A percentile compares a stretch with the other conserved stretches of the same genome.
Conservation (phyloP, 2,329 filamentous ascomycete species). For the Lachnellula cervina region DNA sequence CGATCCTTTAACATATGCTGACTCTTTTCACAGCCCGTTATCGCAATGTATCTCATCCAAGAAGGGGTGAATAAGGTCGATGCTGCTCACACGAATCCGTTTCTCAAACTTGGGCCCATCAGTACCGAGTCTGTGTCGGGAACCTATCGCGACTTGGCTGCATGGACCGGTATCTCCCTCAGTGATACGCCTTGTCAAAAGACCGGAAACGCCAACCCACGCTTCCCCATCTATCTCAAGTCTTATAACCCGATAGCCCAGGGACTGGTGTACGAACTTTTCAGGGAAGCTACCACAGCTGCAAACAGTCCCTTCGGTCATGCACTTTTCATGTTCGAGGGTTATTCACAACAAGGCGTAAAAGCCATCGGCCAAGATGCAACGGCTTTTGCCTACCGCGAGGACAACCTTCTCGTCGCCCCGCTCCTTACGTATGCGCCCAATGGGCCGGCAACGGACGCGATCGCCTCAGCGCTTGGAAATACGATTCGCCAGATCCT, state of each 20-base stretch:
- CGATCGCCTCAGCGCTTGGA: conserved; percentile 33
- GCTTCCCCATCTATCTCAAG: conserved; percentile 23
- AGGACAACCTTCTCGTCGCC: conserved; percentile 39
- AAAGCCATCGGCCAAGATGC: conserved; percentile 32
- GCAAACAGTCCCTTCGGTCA: conserved; percentile 29
- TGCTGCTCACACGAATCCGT: conserved; percentile 38
- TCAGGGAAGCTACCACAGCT: conserved; percentile 26
- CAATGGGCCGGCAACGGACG: conserved; percentile 31
- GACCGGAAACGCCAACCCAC: conserved; percentile 13
- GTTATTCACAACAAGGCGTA: conserved; percentile 45
- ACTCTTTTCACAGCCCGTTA: conserved; percentile 32
- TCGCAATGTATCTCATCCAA: conserved; percentile 40
- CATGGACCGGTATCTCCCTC: conserved; percentile 39
- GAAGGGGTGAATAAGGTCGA: conserved; percentile 40
- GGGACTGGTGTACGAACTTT: conserved; percentile 30
- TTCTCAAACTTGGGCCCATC: conserved; percentile 39
- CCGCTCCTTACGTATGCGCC: conserved; percentile 37
- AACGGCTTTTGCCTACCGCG: conserved; percentile 41
- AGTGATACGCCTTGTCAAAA: conserved; percentile 30
- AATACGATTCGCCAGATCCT: conserved; percentile 37
- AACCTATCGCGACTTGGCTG: conserved; percentile 41
- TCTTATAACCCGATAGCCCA: conserved; percentile 19
- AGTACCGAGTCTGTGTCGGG: conserved; percentile 32
- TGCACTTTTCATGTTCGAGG: conserved; percentile 52
- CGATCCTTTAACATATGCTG: neutral